These are phyloP conservation scores for Wickerhamomyces sp. DNA, from an alignment of 1,139 yeast species.

Conservation along the genomic window DNA sequence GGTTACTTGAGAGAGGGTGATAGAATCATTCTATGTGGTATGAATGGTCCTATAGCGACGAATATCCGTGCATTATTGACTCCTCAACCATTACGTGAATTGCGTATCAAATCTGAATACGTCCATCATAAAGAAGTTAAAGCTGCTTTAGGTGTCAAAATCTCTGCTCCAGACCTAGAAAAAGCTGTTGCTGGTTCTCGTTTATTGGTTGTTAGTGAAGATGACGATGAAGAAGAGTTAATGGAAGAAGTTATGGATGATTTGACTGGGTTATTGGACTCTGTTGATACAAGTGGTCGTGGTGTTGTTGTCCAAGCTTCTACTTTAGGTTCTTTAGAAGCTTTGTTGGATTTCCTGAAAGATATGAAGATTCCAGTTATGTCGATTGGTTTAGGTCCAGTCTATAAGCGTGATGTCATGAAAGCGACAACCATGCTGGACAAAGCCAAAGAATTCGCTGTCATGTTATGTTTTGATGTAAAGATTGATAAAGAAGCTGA, in stretches of 20 bases:
- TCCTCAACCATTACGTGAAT: slow-evolving; percentile 95
- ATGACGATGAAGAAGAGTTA: slow-evolving; percentile 94
- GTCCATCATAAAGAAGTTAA: slow-evolving; percentile 95
- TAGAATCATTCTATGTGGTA: slow-evolving; percentile 91
- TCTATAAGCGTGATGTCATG: slow-evolving; percentile 96
- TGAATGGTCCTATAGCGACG: slow-evolving; percentile 98
- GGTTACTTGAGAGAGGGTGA: slow-evolving; percentile 96
- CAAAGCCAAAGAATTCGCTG: slow-evolving; percentile 90
- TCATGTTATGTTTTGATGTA: slow-evolving; percentile 97
- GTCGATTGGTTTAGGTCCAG: slow-evolving; percentile 98
- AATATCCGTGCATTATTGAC: slow-evolving; percentile 92
- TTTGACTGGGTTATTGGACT: slow-evolving; percentile 87
- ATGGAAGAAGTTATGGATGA: slow-evolving; percentile 99
- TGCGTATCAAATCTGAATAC: slow-evolving; percentile 92
- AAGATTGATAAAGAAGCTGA: slow-evolving; percentile 97
- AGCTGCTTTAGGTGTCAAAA: slow-evolving; percentile 98
- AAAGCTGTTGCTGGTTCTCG: slow-evolving; percentile 99
- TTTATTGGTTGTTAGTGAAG: slow-evolving; percentile 90
- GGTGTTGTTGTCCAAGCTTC: slow-evolving; percentile 99
- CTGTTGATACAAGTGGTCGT: slow-evolving; percentile 88
- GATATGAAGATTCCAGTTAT: slow-evolving; percentile 98
- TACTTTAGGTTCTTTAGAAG: slow-evolving; percentile 96
- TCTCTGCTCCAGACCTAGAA: slow-evolving; percentile 95
- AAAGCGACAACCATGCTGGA: slow-evolving; percentile 96
- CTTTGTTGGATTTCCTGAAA: slow-evolving; percentile 91